Percentiles rank a stretch among this genome's conserved stretches.
phyloP scores from a whole-genome alignment of 441 rosid species.

The Codiaeum variegatum region DNA sequence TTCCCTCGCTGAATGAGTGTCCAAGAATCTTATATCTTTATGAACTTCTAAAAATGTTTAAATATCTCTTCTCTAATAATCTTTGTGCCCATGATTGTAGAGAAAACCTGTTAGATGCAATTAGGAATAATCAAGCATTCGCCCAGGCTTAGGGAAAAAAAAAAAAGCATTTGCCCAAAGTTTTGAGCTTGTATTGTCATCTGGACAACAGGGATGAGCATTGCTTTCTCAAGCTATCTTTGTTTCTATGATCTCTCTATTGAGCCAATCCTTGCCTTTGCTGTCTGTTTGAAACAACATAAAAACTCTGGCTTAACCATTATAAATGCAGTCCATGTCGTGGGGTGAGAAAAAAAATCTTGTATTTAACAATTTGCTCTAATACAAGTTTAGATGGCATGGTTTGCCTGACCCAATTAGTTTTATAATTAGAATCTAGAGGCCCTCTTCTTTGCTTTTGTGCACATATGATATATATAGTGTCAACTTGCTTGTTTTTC shows the following conservation, averaged over 20 bases:
- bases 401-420: neutral
- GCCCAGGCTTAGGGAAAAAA: too few species aligned
- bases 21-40: neutral
- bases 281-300: neutral
- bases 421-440: neutral
- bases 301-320: neutral
- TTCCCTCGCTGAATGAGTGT: neutral
- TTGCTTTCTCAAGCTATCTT: neutral
- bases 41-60: neutral
- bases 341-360: neutral
- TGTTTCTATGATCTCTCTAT: too few species aligned
- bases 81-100: neutral
- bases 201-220: neutral
- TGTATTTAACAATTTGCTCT: constrained; percentile 3
- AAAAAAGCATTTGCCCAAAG: too few species aligned
- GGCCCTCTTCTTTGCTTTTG: neutral
- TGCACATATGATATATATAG: neutral
- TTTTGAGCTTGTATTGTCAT: neutral
- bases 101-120: neutral
- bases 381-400: neutral
- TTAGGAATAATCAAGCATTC: neutral
- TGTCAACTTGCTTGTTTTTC: constrained; percentile 11
- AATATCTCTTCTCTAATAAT: neutral
- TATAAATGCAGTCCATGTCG: neutral
- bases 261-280: too few species aligned